Base-by-base conservation (phyloP, 129 eudicot genomes). In the Escallonia rubra region DNA sequence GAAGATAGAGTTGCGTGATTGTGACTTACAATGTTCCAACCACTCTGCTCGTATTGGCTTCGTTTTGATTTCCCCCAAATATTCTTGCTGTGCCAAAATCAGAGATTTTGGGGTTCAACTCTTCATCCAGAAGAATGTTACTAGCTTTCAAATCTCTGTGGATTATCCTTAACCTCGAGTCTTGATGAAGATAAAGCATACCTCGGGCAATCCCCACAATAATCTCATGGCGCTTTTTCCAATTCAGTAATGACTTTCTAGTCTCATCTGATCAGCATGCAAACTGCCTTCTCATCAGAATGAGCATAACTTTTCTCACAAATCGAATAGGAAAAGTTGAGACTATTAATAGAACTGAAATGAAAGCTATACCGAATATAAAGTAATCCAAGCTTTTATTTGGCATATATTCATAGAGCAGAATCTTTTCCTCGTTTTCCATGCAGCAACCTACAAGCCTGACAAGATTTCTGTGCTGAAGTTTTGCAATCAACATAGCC, bases 121-220 rank as follows among this genome's bases (percentile, higher is more conserved):
- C 59, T 54, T 54, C 15, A n/a, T 54, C 59, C 5, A 54, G 59
- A 54, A 54, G 59, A 54, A 54, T 54, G 34, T 54, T 54, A 34
- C 59, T 54, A 0, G 59, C 59, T 54, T 54, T 54, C 59, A 54
- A 54, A 54, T 54, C 59, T 14, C 59, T 12, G 14, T 54, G 59
- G n/a, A 54, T 54, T 3, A 54, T 54, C 14, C 23, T 54, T 54
- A 54, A 54, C 59, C 59, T 54, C 4, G 71, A 66, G 57, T 68
- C 72, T 16, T 68, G 63, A 57, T 68, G 72, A 68, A 68, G 72
- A 38, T 68, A 68, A 4, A 68, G 64, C 14, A 68, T 47, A 13
- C 72, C 72, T 43, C 55, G 41, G 9, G 63, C 72, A 41, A 68
- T 43, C 1, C 71, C 71, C 59, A 54, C 16, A 1, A 54, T 54